Evolutionary conservation across 2,329 filamentous ascomycete genomes (phyloP).

Genomic region (Plectosphaerella plurivora): DNA sequence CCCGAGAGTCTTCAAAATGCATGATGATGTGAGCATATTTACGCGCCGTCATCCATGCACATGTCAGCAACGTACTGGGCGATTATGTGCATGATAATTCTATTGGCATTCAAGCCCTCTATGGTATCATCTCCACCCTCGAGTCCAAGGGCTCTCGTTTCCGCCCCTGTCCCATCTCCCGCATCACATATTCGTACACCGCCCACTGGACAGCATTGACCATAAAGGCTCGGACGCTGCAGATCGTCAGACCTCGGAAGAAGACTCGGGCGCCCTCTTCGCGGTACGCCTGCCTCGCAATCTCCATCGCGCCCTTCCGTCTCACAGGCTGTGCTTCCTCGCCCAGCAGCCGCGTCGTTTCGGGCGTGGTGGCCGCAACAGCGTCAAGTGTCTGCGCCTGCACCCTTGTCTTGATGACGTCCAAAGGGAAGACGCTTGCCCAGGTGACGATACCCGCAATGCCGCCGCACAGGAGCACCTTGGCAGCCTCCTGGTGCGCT

Average conservation of each 20-base stretch:
- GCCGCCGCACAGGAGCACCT: slow-evolving; percentile 77
- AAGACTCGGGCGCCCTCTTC: slow-evolving; percentile 59
- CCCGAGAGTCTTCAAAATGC: too few species aligned
- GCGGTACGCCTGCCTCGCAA: slow-evolving; percentile 63
- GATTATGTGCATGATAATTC: too few species aligned
- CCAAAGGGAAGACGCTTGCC: slow-evolving; percentile 85
- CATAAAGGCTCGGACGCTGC: slow-evolving; percentile 80
- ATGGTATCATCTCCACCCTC: too few species aligned
- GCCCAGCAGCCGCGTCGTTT: slow-evolving; percentile 25
- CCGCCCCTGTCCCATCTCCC: slow-evolving; percentile 38
- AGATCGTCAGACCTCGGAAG: slow-evolving; percentile 72
- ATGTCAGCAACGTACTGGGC: too few species aligned
- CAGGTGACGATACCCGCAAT: slow-evolving; percentile 84
- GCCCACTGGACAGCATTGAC: slow-evolving; percentile 95
- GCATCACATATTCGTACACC: slow-evolving; percentile 86
- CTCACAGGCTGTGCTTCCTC: slow-evolving; percentile 10
- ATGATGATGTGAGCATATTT: too few species aligned
- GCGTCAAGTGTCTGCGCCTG: slow-evolving; percentile 59
- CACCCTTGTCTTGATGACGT: slow-evolving; percentile 89
- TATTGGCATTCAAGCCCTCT: too few species aligned
- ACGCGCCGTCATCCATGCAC: too few species aligned
- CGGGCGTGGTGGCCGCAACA: slow-evolving; percentile 3
- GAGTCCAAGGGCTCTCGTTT: slow-evolving; percentile 3
- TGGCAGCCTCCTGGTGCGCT: slow-evolving; percentile 43
- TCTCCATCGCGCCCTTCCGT: slow-evolving; percentile 51